These are phyloP conservation scores for Pistacia vera DNA, from an alignment of 345 rosid genomes.

Conservation along the genomic window DNA sequence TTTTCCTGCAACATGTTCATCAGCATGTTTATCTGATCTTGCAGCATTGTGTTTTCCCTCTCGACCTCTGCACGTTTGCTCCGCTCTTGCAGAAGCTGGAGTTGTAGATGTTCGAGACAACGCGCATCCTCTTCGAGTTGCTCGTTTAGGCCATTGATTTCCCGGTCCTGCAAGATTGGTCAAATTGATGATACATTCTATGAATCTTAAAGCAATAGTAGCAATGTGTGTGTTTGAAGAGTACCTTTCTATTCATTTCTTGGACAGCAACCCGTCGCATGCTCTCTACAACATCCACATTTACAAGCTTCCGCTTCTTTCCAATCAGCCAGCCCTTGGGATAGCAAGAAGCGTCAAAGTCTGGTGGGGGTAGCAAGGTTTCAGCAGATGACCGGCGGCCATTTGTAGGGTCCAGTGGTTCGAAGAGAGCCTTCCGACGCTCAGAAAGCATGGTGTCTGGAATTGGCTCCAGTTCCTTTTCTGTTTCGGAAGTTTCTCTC, in stretches of 20 bases:
- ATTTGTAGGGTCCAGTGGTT: conserved; percentile 77
- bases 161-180: conserved; percentile 65
- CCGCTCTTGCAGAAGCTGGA: conserved; percentile 79
- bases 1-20: conserved; percentile 79
- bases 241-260: conserved; percentile 96
- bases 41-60: conserved; percentile 77
- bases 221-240: neutral
- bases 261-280: conserved; percentile 96
- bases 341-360: conserved; percentile 77
- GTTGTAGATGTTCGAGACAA: conserved; percentile 80
- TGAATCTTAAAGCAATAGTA: no score
- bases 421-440: conserved; percentile 82
- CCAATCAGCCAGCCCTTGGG: conserved; percentile 95
- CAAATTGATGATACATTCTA: neutral
- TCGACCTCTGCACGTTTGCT: conserved; percentile 77
- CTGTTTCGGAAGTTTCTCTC: conserved; percentile 42
- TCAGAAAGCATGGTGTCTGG: conserved; percentile 55
- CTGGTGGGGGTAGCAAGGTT: conserved; percentile 86
- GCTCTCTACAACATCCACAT: conserved; percentile 94
- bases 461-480: conserved; percentile 40
- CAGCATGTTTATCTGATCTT: conserved; percentile 81
- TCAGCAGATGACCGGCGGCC: conserved; percentile 60
- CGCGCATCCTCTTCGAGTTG: conserved; percentile 88
- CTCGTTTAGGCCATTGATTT: conserved; percentile 85
- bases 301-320: conserved; percentile 90